These are phyloP conservation scores for Raphanus hybrid DNA, from an alignment of 441 rosid genomes.

Conservation along the genomic window DNA sequence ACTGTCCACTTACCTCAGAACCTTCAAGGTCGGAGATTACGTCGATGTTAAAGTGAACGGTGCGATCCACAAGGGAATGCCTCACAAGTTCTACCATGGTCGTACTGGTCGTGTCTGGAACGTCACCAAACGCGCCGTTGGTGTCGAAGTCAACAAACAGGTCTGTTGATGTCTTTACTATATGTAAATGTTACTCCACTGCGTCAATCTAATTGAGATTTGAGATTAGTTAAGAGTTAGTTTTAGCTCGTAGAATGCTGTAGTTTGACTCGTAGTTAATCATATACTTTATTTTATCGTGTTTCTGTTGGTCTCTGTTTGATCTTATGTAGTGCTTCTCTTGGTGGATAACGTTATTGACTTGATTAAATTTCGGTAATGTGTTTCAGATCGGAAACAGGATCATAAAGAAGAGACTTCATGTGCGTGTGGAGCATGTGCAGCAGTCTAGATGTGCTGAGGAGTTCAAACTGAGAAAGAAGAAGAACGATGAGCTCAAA, in stretches of 20 bases:
- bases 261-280: too few relatives aligned
- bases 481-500: not conserved
- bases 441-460: not conserved
- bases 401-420: constrained; percentile 3
- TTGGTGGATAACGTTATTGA: not conserved
- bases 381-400: constrained; percentile 70
- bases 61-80: not conserved
- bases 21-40: not conserved
- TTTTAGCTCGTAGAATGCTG: too few relatives aligned
- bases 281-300: too few relatives aligned
- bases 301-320: constrained; percentile 1
- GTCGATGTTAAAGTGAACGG: not conserved
- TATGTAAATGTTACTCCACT: not conserved
- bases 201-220: not conserved
- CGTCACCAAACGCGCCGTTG: not conserved
- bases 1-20: not conserved
- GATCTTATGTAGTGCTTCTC: not conserved
- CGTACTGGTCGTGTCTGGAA: not conserved
- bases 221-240: not conserved
- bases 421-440: constrained; percentile 5
- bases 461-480: not conserved
- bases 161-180: constrained; percentile 33
- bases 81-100: constrained; percentile 4
- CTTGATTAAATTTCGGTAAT: not conserved
- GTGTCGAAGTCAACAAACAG: constrained; percentile 87